Evolutionary conservation across 345 rosid species (phyloP), one percentile per base, ranked within the genome.

Genomic region (Erucastrum elatum): DNA sequence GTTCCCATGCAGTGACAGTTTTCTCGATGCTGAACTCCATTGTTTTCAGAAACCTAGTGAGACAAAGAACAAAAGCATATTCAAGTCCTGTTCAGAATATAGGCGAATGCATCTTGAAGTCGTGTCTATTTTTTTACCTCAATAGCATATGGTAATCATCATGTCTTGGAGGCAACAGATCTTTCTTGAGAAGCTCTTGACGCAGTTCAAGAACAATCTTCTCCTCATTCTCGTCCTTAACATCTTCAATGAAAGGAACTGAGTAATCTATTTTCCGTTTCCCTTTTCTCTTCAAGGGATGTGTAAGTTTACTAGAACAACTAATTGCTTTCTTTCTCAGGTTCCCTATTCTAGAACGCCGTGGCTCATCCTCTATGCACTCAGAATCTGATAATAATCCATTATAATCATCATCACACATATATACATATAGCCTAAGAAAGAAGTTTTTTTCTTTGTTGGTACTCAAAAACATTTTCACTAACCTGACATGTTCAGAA

Each of bases 81-180:
- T 27, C 30, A 27, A 27, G 30, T 27, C 30, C 2, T 27, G 30
- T 27, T 27, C 30, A 27, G 2, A 27, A 27, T 27, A 27, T 27
- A 27, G 30, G 30, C 30, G 2, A 27, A 27, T 27, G 30, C 30
- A 27, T 27, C 30, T 27, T 27, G 30, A 27, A 2, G 30, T 27
- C 1, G 30, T 27, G 2, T 27, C 30, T 27, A 1, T 27, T 27
- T 27, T 49, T 49, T n/a, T 49, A 94, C 98, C 97, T 90, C 76
- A 92, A 61, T 82, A 94, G 76, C 79, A 86, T 87, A 76, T 92
- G 93, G 71, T 92, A 92, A 80, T 94, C 95, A 76, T 94, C 97
- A 75, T 86, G 97, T 72, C 85, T 83, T 30, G 88, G 82, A 70
- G 97, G 97, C 86, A 92, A 84, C 75, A 86, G 73, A 77, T 87